These are phyloP conservation scores for Syncephalastrum monosporum DNA, from an alignment of 371 early-diverging fungal genomes.

Conservation along the genomic window DNA sequence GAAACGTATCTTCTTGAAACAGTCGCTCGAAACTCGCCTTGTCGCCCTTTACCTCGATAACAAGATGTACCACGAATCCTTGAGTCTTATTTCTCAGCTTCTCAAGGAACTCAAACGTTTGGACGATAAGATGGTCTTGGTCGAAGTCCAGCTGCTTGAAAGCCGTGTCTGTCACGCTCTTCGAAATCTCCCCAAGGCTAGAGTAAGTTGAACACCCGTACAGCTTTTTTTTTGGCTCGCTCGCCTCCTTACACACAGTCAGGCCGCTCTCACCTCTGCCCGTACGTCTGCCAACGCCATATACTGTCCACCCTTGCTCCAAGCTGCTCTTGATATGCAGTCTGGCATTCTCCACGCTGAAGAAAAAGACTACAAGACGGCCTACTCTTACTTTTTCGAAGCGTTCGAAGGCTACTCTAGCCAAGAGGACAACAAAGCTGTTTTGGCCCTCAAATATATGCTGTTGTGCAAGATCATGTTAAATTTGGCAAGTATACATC, in stretches of 20 bases:
- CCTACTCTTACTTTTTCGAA: slow-evolving; percentile 98
- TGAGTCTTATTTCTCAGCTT: slow-evolving; percentile 80
- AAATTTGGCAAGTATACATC: slow-evolving; percentile 63
- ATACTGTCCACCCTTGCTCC: slow-evolving; percentile 98
- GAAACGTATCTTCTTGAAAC: slow-evolving; percentile 92
- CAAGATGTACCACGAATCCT: slow-evolving; percentile 91
- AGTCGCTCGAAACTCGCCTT: slow-evolving; percentile 91
- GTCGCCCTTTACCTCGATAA: slow-evolving; percentile 91
- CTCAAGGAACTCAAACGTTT: slow-evolving; percentile 95
- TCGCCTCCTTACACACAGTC: background rate
- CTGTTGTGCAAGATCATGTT: slow-evolving; percentile 97
- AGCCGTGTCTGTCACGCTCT: slow-evolving; percentile 93
- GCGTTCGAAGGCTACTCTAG: slow-evolving; percentile 92
- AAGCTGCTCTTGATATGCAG: slow-evolving; percentile 96
- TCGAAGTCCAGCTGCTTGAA: slow-evolving; percentile 96
- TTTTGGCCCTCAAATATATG: slow-evolving; percentile 94
- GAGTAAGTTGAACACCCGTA: slow-evolving; percentile 54
- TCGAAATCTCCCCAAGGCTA: slow-evolving; percentile 91
- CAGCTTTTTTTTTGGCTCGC: background rate
- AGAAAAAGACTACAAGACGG: slow-evolving; percentile 98
- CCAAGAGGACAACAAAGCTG: slow-evolving; percentile 84
- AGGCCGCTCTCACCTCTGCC: slow-evolving; percentile 96
- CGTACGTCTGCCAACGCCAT: slow-evolving; percentile 97
- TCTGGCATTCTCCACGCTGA: slow-evolving; percentile 97
- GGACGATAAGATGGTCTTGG: slow-evolving; percentile 97